These are phyloP conservation scores for Berberis thunbergii DNA, from an alignment of 164 flowering plant genomes.

Conservation along the genomic window DNA sequence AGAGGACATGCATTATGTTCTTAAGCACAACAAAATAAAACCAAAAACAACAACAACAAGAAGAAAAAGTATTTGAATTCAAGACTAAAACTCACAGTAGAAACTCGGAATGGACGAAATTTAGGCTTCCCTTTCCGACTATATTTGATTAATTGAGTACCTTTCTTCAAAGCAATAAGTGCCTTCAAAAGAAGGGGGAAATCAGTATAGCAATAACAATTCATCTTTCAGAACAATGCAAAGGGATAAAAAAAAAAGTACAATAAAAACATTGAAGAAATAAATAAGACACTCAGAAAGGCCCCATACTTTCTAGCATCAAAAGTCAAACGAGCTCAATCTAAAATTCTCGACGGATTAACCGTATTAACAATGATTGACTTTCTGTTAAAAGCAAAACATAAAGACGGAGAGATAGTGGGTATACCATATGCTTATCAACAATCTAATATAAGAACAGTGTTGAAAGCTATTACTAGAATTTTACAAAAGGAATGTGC, in stretches of 20 bases:
- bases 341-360: no score
- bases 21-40: background rate
- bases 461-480: no score
- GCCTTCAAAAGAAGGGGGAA: slow-evolving; percentile 38
- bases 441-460: no score
- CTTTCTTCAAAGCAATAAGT: slow-evolving; percentile 77
- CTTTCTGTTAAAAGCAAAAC: no score
- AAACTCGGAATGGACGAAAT: slow-evolving; percentile 71
- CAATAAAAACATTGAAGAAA: background rate
- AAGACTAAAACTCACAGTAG: slow-evolving; percentile 44
- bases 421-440: no score
- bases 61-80: background rate
- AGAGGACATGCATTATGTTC: background rate
- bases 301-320: no score
- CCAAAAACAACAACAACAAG: background rate
- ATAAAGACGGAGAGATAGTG: no score
- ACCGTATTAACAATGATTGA: no score
- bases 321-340: no score
- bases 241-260: background rate
- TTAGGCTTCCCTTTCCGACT: slow-evolving; percentile 93
- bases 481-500: no score
- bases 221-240: background rate
- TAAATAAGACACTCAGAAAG: background rate
- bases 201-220: background rate
- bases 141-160: slow-evolving; percentile 79